These are phyloP conservation scores for Mucor ambiguus DNA, from an alignment of 371 early-diverging fungal genomes.

Conservation along the genomic window DNA sequence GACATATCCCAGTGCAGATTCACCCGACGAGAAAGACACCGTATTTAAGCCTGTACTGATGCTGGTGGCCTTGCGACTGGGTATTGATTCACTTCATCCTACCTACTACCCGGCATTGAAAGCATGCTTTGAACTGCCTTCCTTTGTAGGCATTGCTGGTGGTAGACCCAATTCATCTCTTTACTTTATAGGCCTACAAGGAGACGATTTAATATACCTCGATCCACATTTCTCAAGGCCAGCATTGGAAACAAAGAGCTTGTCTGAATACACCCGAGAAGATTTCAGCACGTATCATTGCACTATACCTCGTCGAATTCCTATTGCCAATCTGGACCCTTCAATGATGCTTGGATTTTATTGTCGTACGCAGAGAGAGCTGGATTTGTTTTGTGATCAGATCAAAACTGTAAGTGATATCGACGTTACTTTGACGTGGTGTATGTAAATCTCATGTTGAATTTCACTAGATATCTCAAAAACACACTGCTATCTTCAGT, in stretches of 20 bases:
- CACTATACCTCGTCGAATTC: slow-evolving; percentile 68
- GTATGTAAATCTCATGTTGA: neutral
- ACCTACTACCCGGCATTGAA: slow-evolving; percentile 80
- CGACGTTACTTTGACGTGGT: neutral
- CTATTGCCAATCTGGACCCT: slow-evolving; percentile 84
- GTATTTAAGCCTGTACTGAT: slow-evolving; percentile 73
- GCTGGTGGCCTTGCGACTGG: slow-evolving; percentile 86
- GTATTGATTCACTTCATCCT: slow-evolving; percentile 84
- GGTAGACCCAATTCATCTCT: slow-evolving; percentile 93
- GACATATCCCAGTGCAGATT: neutral
- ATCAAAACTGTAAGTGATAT: slow-evolving; percentile 43
- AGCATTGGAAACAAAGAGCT: slow-evolving; percentile 58
- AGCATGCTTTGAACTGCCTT: slow-evolving; percentile 76
- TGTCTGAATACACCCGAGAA: slow-evolving; percentile 54
- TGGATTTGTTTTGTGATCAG: slow-evolving; percentile 64
- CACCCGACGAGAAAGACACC: neutral
- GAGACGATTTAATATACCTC: slow-evolving; percentile 83
- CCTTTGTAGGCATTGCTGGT: slow-evolving; percentile 90
- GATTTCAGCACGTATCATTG: slow-evolving; percentile 87
- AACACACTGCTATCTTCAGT: slow-evolving; percentile 64
- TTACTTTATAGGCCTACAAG: slow-evolving; percentile 90
- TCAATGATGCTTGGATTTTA: slow-evolving; percentile 94
- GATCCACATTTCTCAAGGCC: slow-evolving; percentile 92
- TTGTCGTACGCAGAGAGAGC: slow-evolving; percentile 64
- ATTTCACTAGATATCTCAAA: slow-evolving; percentile 40